Base-by-base conservation (phyloP, 495 filamentous ascomycete species). In the Hyphodiscus hymeniophilus region DNA sequence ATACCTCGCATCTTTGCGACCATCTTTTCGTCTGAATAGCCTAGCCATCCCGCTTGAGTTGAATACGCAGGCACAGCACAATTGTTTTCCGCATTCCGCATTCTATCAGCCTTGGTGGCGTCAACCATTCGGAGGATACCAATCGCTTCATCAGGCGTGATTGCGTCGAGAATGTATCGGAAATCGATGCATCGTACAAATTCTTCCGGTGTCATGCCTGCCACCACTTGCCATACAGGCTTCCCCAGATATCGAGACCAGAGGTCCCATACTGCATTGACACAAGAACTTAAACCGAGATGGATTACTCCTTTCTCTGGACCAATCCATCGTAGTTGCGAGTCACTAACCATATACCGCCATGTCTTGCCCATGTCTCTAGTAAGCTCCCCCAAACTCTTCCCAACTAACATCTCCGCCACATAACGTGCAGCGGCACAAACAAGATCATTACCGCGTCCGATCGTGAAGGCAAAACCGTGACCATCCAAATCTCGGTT, bases 381-480 rank as follows among this genome's bases (percentile, higher is more conserved):
- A 24, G 86, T 84, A 20, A 95, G 74, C 38, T 79, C 80, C 32
- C 80, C 78, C 45, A 95, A 81, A 15, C 84, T 82, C 46, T 81
- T 80, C 56, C 77, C 78, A 21, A 76, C 68, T 48, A 95, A 70
- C 42, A 88, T 84, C 24, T 80, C 74, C 28, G 83, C 81, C 8
- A 95, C 70, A 60, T 85, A 73, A 52, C 76, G 66, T 61, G 95
- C 94, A 45, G 89, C 89, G 24, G 77, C 63, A 72, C 87, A 92
- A 64, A 96, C 89, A 50, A 95, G 81, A 65, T 95, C 89, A 67
- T 95, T 96, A 53, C 90, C 90, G 52, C 90, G 87, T 61, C 90
- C 90, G 57, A 95, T 95, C 30, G 90, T 96, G 73, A 96, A 96
- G 55, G 89, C 84, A 89, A 95, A 94, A 59, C 89, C 87, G 60